Conservation (phyloP, 805 yeast genomes). For the Soucietia sequanensis region DNA sequence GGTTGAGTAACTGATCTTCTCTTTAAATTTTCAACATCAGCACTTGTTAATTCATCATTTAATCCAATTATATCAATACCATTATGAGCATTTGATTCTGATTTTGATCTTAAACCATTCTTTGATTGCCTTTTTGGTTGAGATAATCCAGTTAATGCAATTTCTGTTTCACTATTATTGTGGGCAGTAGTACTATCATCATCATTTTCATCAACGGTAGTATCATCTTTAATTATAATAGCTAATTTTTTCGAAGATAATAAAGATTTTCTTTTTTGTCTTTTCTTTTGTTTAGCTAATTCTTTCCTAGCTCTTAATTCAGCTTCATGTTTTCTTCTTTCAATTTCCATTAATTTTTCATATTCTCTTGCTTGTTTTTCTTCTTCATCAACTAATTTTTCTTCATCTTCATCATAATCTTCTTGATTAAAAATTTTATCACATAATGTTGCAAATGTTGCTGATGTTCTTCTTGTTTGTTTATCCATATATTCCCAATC, state of each 20-base stretch:
- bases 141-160: conserved; percentile 23
- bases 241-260: conserved; percentile 36
- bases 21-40: conserved; percentile 45
- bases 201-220: conserved; percentile 6
- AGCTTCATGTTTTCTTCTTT: conserved; percentile 51
- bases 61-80: conserved; percentile 4
- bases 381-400: conserved; percentile 40
- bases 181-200: conserved; percentile 9
- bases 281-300: conserved; percentile 44
- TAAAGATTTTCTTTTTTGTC: conserved; percentile 41
- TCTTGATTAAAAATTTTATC: conserved; percentile 77
- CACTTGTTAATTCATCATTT: conserved; percentile 39
- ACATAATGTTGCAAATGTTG: conserved; percentile 75
- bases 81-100: conserved; percentile 30
- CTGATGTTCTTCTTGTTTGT: conserved; percentile 72
- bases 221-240: conserved; percentile 36
- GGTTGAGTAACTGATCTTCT: conserved; percentile 49
- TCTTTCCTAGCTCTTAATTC: conserved; percentile 47
- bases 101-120: conserved; percentile 30
- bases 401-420: conserved; percentile 49
- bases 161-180: conserved; percentile 26
- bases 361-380: conserved; percentile 43
- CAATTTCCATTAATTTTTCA: conserved; percentile 47
- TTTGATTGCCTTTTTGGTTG: conserved; percentile 36
- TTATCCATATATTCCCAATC: conserved; percentile 71